Evolutionary conservation across 768 basidiomycete genomes (phyloP), one percentile per base, ranked within the genome.

Genomic region (Boletus fagicola): DNA sequence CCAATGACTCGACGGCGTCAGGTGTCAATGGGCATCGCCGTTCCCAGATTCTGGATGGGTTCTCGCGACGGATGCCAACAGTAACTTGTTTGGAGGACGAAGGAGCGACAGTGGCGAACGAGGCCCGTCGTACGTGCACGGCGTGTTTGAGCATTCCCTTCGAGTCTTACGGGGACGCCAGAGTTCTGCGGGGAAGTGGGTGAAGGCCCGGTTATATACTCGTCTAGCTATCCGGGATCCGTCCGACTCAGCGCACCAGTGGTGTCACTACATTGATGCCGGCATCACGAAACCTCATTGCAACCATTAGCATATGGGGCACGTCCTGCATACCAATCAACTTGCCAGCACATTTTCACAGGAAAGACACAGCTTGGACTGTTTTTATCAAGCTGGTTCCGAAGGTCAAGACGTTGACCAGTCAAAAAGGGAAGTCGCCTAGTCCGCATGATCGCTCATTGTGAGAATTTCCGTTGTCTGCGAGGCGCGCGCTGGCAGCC

Each of bases 1-100:
- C 77, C 9, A 95, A 78, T 6, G 80, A 71, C 43, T 81, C 70
- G 31, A 95, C 87, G 7, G 82, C 85, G 5, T 82, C 80, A 0
- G 94, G 94, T 0, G 90, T 91, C 45, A 97, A 75, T 3, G 94
- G 93, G 31, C 81, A 84, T 18, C 94, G 80, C 10, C 94, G 80
- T 68, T 96, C 94, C 93, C 93, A 97, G 54, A 91, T 83, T 51
- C 94, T 77, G 31, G 72, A 62, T 0, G 89, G 86, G 67, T 95
- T 89, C 70, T 97, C 94, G 39, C 87, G 83, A 18, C 91, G 76
- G 26, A 88, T 78, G 20, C 86, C 86, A 15, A 88, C 60, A 22
- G 74, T 78, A 20, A 79, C n/a, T n/a, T n/a, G 72, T 53, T 66
- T 70, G 24, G 63, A 56, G n/a, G 67, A 45, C 10, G 71, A 59